Percentiles rank a stretch among this genome's conserved stretches.
Conservation (phyloP, 148 eudicot species). For the Spergularia marina region DNA sequence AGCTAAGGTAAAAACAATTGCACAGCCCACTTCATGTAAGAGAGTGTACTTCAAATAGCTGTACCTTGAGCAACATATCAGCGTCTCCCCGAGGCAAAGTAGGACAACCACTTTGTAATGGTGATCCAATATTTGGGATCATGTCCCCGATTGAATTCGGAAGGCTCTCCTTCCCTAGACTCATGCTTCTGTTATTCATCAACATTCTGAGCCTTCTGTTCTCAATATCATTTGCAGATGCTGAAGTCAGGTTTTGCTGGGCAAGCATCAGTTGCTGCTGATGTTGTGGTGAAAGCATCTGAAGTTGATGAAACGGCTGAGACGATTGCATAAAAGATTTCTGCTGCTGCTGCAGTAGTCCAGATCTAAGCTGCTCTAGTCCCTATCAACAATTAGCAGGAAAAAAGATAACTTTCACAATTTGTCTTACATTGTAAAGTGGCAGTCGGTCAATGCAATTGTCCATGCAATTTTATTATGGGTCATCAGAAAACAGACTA, state of each 20-base stretch:
- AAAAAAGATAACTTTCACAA: background rate
- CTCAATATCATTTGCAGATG: conserved; percentile 52
- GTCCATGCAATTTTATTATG: too few species aligned
- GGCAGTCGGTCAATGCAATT: too few species aligned
- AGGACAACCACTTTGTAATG: conserved; percentile 50
- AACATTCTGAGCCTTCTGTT: conserved; percentile 65
- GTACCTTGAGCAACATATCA: conserved; percentile 57
- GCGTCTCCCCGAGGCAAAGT: conserved; percentile 60
- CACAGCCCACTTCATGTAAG: background rate
- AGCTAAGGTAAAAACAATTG: background rate
- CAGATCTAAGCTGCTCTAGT: conserved; percentile 57
- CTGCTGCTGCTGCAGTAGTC: conserved; percentile 70
- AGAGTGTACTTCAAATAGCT: background rate
- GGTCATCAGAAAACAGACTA: too few species aligned
- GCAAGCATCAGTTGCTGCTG: conserved; percentile 68
- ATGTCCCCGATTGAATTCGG: conserved; percentile 43
- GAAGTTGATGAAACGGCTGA: conserved; percentile 65
- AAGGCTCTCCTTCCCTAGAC: conserved; percentile 58
- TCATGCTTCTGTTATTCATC: conserved; percentile 41
- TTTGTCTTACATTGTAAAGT: too few species aligned
- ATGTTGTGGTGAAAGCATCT: conserved; percentile 60
- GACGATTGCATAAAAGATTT: conserved; percentile 63
- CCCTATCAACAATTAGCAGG: conserved; percentile 35
- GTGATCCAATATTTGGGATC: conserved; percentile 53
- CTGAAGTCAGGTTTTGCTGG: conserved; percentile 61